phyloP scores from a whole-genome alignment of 768 basidiomycete species.

The Mycena belliarum region DNA sequence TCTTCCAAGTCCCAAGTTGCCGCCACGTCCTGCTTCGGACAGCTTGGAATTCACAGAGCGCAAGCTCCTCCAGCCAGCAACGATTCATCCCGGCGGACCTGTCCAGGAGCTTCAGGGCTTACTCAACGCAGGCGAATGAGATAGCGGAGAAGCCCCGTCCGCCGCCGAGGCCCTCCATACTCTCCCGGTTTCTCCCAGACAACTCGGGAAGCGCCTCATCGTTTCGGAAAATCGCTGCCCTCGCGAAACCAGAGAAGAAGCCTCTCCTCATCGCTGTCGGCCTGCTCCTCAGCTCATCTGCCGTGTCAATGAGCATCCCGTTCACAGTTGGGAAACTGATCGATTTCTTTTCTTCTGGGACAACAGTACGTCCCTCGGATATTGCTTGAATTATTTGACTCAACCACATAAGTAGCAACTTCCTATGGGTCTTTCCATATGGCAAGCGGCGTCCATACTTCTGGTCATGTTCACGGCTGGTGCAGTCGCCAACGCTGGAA shows the following conservation, averaged over 20 bases:
- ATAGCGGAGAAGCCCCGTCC: slow-evolving; percentile 4
- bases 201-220: slow-evolving; percentile 52
- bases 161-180: slow-evolving; percentile 19
- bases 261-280: slow-evolving; percentile 76
- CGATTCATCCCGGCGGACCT: not conserved
- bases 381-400: not conserved
- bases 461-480: slow-evolving; percentile 83
- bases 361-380: slow-evolving; percentile 55
- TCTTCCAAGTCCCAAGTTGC: slow-evolving; percentile 7
- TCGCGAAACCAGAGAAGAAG: slow-evolving; percentile 83
- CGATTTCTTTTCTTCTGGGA: slow-evolving; percentile 80
- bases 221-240: slow-evolving; percentile 69
- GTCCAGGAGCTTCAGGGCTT: not conserved
- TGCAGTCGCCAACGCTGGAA: slow-evolving; percentile 81
- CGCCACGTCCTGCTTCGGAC: slow-evolving; percentile 17
- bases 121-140: slow-evolving; percentile 20
- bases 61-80: slow-evolving; percentile 6
- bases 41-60: not conserved
- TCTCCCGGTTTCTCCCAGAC: slow-evolving; percentile 29
- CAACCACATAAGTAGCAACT: slow-evolving; percentile 51
- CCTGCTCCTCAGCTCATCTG: slow-evolving; percentile 81
- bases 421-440: slow-evolving; percentile 77
- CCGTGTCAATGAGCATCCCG: slow-evolving; percentile 90
- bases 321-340: slow-evolving; percentile 93
- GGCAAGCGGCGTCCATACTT: slow-evolving; percentile 75